Base-by-base conservation (phyloP, 345 rosid species). In the Kernera saxatilis region DNA sequence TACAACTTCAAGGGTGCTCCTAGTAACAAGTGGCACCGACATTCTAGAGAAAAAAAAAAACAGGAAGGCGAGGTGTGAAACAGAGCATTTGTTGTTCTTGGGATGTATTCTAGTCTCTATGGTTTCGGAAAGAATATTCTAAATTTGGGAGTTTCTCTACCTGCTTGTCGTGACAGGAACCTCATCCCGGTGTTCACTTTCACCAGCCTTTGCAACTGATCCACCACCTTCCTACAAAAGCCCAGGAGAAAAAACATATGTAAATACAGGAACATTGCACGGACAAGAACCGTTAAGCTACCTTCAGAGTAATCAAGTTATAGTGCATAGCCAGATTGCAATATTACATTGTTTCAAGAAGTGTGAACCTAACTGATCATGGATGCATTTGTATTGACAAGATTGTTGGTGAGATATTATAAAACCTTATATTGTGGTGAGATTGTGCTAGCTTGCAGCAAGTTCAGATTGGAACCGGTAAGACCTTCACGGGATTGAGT, bases 1-100 rank as follows among this genome's bases (percentile, higher is more conserved):
- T 41, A 84, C 91, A 67, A 92, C 93, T 82, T 95, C 98, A n/a
- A 88, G 91, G 14, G 82, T 95, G 79, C 96, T 95, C 79, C 96
- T 84, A 15, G 99, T 92, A 71, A 95, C 97, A 53, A 95, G 88
- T 10, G 99, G 84, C 45, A 90, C 84, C 25, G 91, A 32, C 67
- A 87, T 82, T 78, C 97, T 86, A 75, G 25, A 61, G 66, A 52
- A 25, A 37, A 21, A n/a, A 37, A 45, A 9, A 12, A 36, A 26
- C 35, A 45, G 21, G 30, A 12, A 48, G 18, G 35, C 21, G 45
- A 37, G 8, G 22, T 40, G 49, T 54, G 44, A 36, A 67, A 50
- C 56, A 17, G 21, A 65, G 10, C 32, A 27, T 52, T 48, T 27
- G 4, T 12, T 22, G 13, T 30, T 62, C 62, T 21, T 6, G 43